Evolutionary conservation across 2,329 filamentous ascomycete genomes (phyloP), one percentile per base, ranked within the genome.

Genomic region (Penicillium nordicum): DNA sequence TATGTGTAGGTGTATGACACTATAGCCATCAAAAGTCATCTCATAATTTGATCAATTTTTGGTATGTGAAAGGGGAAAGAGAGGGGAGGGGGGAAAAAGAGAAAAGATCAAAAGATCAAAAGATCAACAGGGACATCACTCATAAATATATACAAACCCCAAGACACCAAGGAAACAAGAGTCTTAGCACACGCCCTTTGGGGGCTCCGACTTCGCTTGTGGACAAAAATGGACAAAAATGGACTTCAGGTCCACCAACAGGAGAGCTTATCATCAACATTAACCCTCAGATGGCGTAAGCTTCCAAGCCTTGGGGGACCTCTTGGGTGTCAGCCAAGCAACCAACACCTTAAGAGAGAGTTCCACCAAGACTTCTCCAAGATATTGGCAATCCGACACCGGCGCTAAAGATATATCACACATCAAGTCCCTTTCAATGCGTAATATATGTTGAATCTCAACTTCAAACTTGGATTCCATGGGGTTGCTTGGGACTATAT

Each of bases 201-300:
- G 42, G 42, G 9, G 16, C 41, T 55, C 53, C 53, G 53, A 52
- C 12, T 36, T 55, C 53, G 53, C 48, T 55, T 46, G 23, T 41
- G 42, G 21, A 18, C 16, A 30, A 29, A 16, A 12, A 18, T 41
- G 42, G 21, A 18, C 16, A 30, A 29, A 16, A 12, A 18, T 30
- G 18, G 25, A 6, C 50, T 32, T 34, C 16, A 16, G 43, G 27
- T 16, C 52, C 52, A 55, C 52, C 52, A 50, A 55, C 52, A 25
- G 38, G 21, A 54, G 45, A 12, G 30, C 52, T 50, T 43, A 27
- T 55, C 37, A 23, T 16, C 30, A 30, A 14, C 44, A 30, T 4
- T 36, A 23, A 25, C 29, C 14, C 23, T 11, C 30, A 18, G 18
- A 54, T 54, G 30, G 52, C 38, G 38, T n/a, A 46, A 30, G 25